Evolutionary conservation across 2,329 filamentous ascomycete species (phyloP), one percentile per base, ranked within the genome.

Genomic region (Phialophora expanda): DNA sequence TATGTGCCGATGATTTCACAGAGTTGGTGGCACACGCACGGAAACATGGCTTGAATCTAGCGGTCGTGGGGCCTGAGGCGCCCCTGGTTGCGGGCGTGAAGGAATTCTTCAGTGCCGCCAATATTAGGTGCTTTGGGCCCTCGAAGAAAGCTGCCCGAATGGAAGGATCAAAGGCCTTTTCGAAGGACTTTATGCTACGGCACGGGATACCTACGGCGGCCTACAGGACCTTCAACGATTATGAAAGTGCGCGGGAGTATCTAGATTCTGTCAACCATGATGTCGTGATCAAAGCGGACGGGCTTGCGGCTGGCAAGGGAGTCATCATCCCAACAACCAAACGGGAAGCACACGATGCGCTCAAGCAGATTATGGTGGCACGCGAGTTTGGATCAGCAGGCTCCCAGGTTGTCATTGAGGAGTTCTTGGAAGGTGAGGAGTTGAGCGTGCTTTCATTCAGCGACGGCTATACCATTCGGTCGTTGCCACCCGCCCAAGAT

Each of bases 161-260:
- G 86, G 95, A 99, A 80, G 95, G 95, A 66, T 96, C 91, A 81
- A 99, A 99, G 83, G 91, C 94, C 11, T 98, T 96, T 78, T 93
- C 91, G 68, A 99, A 99, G 78, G 93, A 98, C 78, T 98, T 98
- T 76, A 99, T 98, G 95, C 89, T 90, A 78, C 88, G 89, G 71
- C 88, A 96, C 80, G 85, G 86, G 74, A 96, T 99, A 73, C 93
- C 94, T 44, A 98, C 95, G 0, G 95, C 95, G 17, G 87, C 86
- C 46, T 98, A 97, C 81, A 87, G 90, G 78, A 97, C 96, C 81
- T 97, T 98, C 76, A 87, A 84, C 77, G 85, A 91, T 73, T 93
- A 90, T 78, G 86, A 89, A 62, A 81, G 86, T 55, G 93, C 93
- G 14, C 82, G 84, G 71, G 80, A 86, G 72, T 96, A 98, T 76